These are phyloP conservation scores for Barnettozyma vustinii DNA, from an alignment of 805 yeast species.

Conservation along the genomic window DNA sequence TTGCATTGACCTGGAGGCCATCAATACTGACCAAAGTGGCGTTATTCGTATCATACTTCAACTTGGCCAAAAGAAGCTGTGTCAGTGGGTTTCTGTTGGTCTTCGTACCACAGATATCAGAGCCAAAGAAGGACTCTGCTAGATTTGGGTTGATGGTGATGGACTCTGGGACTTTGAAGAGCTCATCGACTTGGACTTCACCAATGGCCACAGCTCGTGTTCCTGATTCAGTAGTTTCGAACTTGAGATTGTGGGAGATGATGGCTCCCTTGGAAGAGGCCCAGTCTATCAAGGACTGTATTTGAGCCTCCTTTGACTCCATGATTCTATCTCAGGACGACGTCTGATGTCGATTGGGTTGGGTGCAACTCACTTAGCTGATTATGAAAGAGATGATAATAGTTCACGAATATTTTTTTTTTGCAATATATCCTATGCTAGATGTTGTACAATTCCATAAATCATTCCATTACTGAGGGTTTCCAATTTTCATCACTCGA, in stretches of 20 bases:
- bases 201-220: slow-evolving; percentile 29
- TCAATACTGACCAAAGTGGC: slow-evolving; percentile 6
- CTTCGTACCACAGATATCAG: slow-evolving; percentile 1
- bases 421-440: too few species aligned
- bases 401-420: too few species aligned
- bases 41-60: slow-evolving; percentile 32
- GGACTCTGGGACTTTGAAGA: slow-evolving; percentile 34
- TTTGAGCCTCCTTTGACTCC: background rate
- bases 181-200: slow-evolving; percentile 7
- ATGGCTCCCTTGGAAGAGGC: slow-evolving; percentile 33
- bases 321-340: background rate
- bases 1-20: slow-evolving; percentile 5
- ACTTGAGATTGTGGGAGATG: slow-evolving; percentile 31
- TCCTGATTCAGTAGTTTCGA: slow-evolving; percentile 30
- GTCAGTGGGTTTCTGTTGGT: slow-evolving; percentile 16
- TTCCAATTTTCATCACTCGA: too few species aligned
- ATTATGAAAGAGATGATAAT: too few species aligned
- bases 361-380: too few species aligned
- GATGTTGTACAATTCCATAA: too few species aligned
- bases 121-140: slow-evolving; percentile 29
- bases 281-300: slow-evolving; percentile 28
- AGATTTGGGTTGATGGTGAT: slow-evolving; percentile 33
- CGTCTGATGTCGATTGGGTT: too few species aligned
- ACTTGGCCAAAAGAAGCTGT: slow-evolving; percentile 36
- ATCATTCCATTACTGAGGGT: too few species aligned